These are phyloP conservation scores for Trichosporon asahii DNA, from an alignment of 1,284 basidiomycete species.

Conservation along the genomic window DNA sequence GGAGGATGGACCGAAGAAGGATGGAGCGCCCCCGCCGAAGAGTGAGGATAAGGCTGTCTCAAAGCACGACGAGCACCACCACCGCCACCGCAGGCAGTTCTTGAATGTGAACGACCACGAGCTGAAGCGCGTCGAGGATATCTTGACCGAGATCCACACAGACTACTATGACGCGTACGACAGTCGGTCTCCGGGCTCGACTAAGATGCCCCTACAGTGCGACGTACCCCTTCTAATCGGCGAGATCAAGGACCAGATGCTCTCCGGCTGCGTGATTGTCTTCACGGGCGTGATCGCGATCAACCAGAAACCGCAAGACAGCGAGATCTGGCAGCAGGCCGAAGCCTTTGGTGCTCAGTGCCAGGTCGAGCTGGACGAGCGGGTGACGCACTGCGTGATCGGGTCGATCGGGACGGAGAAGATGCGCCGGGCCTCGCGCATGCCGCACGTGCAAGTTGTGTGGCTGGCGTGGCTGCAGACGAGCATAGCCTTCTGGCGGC, in stretches of 20 bases:
- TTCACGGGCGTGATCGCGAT: slow-evolving; percentile 94
- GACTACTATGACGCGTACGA: slow-evolving; percentile 62
- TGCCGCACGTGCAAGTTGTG: slow-evolving; percentile 72
- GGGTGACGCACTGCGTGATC: slow-evolving; percentile 85
- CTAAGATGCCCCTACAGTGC: slow-evolving; percentile 26
- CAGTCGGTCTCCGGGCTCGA: slow-evolving; percentile 12
- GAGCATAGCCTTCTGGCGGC: slow-evolving; percentile 72
- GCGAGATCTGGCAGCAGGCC: slow-evolving; percentile 81
- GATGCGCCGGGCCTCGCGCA: slow-evolving; percentile 71
- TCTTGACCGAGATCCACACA: slow-evolving; percentile 71
- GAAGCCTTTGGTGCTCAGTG: slow-evolving; percentile 83
- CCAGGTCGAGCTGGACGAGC: slow-evolving; percentile 63
- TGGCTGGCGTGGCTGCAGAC: slow-evolving; percentile 85
- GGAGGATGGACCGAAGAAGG: not conserved
- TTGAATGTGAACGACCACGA: slow-evolving; percentile 73
- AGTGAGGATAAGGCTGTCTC: not conserved
- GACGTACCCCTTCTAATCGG: slow-evolving; percentile 58
- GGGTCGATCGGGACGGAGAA: slow-evolving; percentile 88
- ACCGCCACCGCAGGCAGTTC: slow-evolving; percentile 54
- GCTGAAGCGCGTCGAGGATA: slow-evolving; percentile 51
- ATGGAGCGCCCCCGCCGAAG: not conserved
- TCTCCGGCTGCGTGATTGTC: slow-evolving; percentile 73
- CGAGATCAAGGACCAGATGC: slow-evolving; percentile 67
- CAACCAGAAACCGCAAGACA: slow-evolving; percentile 66
- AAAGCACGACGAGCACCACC: slow-evolving; percentile 12